Base-by-base conservation (phyloP, 208 protist genomes). In the Polymyxa betae region DNA sequence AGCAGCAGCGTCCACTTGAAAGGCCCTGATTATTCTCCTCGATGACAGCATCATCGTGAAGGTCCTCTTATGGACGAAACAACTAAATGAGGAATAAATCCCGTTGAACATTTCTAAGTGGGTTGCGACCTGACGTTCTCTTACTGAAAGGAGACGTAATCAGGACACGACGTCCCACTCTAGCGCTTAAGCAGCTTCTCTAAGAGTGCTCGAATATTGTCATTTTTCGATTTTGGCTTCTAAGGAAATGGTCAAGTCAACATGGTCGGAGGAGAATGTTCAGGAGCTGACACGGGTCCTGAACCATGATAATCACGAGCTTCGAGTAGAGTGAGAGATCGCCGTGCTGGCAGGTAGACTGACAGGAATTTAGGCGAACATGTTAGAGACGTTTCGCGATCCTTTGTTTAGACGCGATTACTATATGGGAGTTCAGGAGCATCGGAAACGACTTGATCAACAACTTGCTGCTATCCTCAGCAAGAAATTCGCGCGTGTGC, bases 271-370 rank as follows among this genome's bases (percentile, higher is more conserved):
- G 5, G 72, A 5, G 16, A n/a, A 82, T 43, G 72, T 82, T n/a
- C 5, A 82, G 35, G 72, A 82, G 72, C 72, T 82, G 16, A 45
- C 16, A 12, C 72, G 5, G 35, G 16, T 82, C n/a, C n/a, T 82
- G 5, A 35, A 82, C 72, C 72, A 82, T 82, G 72, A 82, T 43
- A 82, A 82, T 82, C 35, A 5, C 72, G 72, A 82, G 72, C 72
- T 82, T 35, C 72, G 72, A 20, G 72, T 82, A 43, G 16, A n/a
- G n/a, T n/a, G 72, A 35, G 72, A 16, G 54, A n/a, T 66, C 54
- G 20, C 54, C 20, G 29, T 66, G 54, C 54, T 32, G 54, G 54
- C 54, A 16, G 54, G 54, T 29, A 16, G 54, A 16, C 54, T n/a
- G n/a, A n/a, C n/a, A n/a, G n/a, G n/a, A n/a, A n/a, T 35, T 40